phyloP scores from a whole-genome alignment of 2,329 filamentous ascomycete species.

The Sclerotinia trifoliorum region DNA sequence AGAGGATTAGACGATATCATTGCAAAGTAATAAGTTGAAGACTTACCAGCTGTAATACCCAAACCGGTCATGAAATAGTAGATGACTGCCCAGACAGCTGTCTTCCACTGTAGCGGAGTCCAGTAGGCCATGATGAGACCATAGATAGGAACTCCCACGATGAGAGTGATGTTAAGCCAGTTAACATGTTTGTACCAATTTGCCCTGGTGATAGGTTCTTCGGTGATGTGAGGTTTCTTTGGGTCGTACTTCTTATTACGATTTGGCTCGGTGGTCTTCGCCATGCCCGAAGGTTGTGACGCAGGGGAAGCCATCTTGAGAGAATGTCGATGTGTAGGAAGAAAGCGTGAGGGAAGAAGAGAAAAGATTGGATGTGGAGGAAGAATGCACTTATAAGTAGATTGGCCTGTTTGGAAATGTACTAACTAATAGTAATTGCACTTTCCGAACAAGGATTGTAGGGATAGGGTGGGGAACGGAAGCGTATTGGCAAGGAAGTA shows the following conservation, averaged over 20 bases:
- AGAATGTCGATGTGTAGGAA: constrained; percentile 25
- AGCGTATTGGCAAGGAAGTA: constrained; percentile 1
- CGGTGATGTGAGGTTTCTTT: constrained; percentile 82
- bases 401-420: neutral
- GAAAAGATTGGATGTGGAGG: neutral
- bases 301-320: constrained; percentile 23
- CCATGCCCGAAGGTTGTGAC: constrained; percentile 35
- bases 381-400: constrained; percentile 22
- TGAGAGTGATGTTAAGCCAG: constrained; percentile 85
- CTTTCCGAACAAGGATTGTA: constrained; percentile 17
- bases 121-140: constrained; percentile 75
- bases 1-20: constrained; percentile 8
- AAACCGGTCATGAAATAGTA: constrained; percentile 86
- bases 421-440: neutral
- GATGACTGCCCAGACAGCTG: constrained; percentile 67
- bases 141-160: constrained; percentile 71
- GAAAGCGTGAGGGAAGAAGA: neutral
- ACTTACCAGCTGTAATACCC: constrained; percentile 72
- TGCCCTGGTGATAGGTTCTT: constrained; percentile 71
- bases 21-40: neutral
- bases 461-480: neutral
- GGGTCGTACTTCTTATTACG: constrained; percentile 48
- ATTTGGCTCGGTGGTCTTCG: constrained; percentile 34
- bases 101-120: constrained; percentile 72
- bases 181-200: constrained; percentile 95